Evolutionary conservation across 1,139 yeast species (phyloP).

Genomic region (Diutina sp.): DNA sequence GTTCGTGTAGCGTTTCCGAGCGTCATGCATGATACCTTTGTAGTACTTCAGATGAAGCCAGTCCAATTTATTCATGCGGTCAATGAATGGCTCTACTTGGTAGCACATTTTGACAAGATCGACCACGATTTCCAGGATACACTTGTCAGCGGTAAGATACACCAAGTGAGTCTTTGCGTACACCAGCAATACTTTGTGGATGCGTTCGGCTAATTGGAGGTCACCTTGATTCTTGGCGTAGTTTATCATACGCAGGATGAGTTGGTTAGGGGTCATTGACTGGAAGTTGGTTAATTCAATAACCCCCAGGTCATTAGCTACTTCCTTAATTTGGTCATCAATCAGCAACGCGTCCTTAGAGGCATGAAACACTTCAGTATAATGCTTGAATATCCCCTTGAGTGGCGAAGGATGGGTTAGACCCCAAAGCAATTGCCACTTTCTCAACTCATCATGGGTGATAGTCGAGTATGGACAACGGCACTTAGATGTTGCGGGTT

Average conservation of each 20-base stretch:
- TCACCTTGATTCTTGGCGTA: not conserved
- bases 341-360: not conserved
- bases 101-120: slow-evolving; percentile 2
- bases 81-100: not conserved
- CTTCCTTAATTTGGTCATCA: slow-evolving; percentile 1
- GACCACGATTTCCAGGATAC: not conserved
- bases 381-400: slow-evolving; percentile 1
- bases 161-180: slow-evolving; percentile 1
- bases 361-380: slow-evolving; percentile 1
- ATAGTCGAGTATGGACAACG: not conserved
- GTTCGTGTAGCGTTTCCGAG: not conserved
- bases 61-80: not conserved
- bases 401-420: slow-evolving; percentile 1
- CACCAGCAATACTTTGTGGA: not conserved
- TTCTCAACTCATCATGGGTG: not conserved
- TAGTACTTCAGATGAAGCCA: not conserved
- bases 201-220: not conserved
- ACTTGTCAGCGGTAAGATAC: slow-evolving; percentile 1
- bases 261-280: not conserved
- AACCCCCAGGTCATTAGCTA: not conserved
- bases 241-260: not conserved
- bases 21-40: slow-evolving; percentile 1
- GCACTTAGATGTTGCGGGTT: not conserved
- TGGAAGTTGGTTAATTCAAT: not conserved
- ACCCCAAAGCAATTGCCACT: slow-evolving; percentile 2